These are phyloP conservation scores for Venturia carpophila DNA, from an alignment of 2,329 filamentous ascomycete species.

Conservation along the genomic window DNA sequence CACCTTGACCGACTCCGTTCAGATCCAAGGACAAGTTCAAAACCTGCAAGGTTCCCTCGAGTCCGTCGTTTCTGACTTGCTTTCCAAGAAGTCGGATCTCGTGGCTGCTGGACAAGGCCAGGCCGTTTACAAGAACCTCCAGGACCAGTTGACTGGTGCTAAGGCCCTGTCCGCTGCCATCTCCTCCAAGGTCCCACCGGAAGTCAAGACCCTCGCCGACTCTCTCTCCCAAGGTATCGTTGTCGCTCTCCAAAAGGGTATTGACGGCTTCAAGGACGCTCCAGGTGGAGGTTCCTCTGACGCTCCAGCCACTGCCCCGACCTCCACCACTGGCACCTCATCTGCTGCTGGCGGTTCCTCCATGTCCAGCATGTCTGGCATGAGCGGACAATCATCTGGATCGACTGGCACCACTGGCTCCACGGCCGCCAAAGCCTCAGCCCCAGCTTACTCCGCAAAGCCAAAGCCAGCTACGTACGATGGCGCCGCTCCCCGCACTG, in stretches of 20 bases:
- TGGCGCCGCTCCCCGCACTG: conserved; percentile 2
- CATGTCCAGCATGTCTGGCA: not conserved
- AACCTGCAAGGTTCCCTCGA: conserved; percentile 26
- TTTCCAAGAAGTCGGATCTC: conserved; percentile 26
- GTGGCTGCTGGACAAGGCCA: conserved; percentile 24
- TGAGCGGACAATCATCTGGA: not conserved
- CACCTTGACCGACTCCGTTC: conserved; percentile 25
- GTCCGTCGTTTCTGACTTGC: conserved; percentile 23
- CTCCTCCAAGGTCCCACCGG: conserved; percentile 27
- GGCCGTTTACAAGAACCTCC: conserved; percentile 23
- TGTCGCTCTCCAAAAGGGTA: conserved; percentile 28
- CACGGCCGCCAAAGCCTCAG: not conserved
- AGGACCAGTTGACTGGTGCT: conserved; percentile 26
- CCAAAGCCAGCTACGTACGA: conserved; percentile 11
- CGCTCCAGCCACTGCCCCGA: not conserved
- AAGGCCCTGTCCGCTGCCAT: conserved; percentile 26
- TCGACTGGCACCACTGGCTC: not conserved
- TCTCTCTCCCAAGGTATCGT: conserved; percentile 28
- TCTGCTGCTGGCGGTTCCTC: no score
- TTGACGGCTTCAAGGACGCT: conserved; percentile 23
- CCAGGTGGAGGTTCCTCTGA: not conserved
- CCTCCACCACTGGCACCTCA: not conserved
- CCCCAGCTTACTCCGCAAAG: not conserved
- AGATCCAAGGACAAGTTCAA: conserved; percentile 25
- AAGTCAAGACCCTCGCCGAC: conserved; percentile 24